Percentiles rank a stretch among this genome's conserved stretches.
These are phyloP conservation scores for Ophiostoma perfectum DNA, from an alignment of 2,329 filamentous ascomycete genomes.

Conservation along the genomic window DNA sequence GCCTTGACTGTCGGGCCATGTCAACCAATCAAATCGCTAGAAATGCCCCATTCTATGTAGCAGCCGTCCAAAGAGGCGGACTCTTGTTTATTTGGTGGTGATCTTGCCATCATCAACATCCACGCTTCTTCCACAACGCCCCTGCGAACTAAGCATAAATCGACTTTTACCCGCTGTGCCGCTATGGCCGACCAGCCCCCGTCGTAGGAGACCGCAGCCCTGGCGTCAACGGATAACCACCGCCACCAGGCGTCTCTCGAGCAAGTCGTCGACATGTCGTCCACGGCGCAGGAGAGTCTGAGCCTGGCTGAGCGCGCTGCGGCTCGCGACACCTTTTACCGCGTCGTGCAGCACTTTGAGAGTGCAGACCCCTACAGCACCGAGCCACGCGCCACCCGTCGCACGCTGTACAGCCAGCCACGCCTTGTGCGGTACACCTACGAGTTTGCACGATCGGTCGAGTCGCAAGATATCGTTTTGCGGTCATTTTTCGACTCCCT, in stretches of 20 bases:
- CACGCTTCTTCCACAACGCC: too few species aligned
- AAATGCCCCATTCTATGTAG: too few species aligned
- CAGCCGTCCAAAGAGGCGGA: too few species aligned
- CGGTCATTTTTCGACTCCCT: conserved; percentile 30
- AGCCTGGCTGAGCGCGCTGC: conserved; percentile 22
- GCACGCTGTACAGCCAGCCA: conserved; percentile 26
- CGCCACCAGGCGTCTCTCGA: conserved; percentile 27
- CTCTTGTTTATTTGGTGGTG: too few species aligned
- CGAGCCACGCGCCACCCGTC: not conserved
- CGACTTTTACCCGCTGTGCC: too few species aligned
- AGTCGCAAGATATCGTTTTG: conserved; percentile 29
- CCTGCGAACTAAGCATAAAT: too few species aligned
- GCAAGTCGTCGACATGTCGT: conserved; percentile 24
- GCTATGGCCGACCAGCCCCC: too few species aligned
- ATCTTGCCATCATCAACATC: too few species aligned
- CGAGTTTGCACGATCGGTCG: conserved; percentile 29
- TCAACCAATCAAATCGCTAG: too few species aligned
- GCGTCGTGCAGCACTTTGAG: conserved; percentile 27
- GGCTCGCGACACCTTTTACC: conserved; percentile 26
- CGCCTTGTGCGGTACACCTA: conserved; percentile 30
- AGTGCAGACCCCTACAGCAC: conserved; percentile 16
- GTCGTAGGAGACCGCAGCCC: too few species aligned
- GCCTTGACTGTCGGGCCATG: too few species aligned
- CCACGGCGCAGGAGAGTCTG: conserved; percentile 21
- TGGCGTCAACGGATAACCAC: conserved; percentile 20